These are phyloP conservation scores for Sequoiadendron giganteum DNA, from an alignment of 75 land plant genomes.

Conservation along the genomic window DNA sequence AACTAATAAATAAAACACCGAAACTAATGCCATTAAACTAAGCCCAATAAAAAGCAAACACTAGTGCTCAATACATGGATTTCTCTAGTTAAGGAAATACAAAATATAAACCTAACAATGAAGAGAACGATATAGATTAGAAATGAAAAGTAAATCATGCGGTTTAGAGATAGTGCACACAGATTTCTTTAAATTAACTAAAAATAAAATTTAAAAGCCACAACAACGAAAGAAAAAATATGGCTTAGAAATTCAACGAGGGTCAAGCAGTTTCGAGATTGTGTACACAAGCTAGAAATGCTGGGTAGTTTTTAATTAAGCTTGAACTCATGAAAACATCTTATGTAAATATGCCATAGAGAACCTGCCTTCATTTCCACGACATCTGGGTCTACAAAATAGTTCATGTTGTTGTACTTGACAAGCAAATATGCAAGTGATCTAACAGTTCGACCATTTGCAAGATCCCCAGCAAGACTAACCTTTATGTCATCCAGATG, in stretches of 20 bases:
- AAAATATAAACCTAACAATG: too few relatives aligned
- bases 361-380: slow-evolving; percentile 91
- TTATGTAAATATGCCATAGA: background rate
- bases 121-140: too few relatives aligned
- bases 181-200: background rate
- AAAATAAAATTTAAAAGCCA: background rate
- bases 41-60: background rate
- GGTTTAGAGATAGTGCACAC: too few relatives aligned
- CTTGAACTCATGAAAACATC: background rate
- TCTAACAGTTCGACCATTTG: slow-evolving; percentile 92
- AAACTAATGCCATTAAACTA: background rate
- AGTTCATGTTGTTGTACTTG: slow-evolving; percentile 77
- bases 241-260: background rate
- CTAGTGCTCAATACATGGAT: background rate
- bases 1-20: too few relatives aligned
- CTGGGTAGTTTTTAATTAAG: background rate
- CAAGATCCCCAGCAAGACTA: slow-evolving; percentile 95
- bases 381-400: slow-evolving; percentile 93
- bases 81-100: background rate
- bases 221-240: background rate
- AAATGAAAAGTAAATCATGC: too few relatives aligned
- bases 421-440: slow-evolving; percentile 87
- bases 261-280: background rate
- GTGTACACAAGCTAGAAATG: background rate
- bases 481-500: slow-evolving; percentile 85